Evolutionary conservation across 2,329 filamentous ascomycete species (phyloP), one percentile per base, ranked within the genome.

Genomic region (Penicillium decumbens): DNA sequence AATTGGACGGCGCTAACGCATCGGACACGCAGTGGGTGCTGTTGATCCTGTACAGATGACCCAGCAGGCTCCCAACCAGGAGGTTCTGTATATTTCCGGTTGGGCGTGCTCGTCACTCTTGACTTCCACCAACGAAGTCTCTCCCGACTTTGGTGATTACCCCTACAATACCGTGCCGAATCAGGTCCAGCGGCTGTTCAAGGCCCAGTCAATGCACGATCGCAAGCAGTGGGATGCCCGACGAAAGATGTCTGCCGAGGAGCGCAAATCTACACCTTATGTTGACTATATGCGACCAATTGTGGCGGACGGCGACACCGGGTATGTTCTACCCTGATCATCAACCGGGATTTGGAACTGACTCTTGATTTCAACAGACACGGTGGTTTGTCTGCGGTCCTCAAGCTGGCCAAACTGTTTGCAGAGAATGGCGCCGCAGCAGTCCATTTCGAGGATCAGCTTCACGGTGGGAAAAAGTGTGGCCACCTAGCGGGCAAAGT

Each of bases 21-120:
- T 33, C 15, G 32, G 18, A 37, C n/a, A 35, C 18, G 37, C 45
- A 92, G 88, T 98, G 87, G 93, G 93, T 61, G 93, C 91, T 52
- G 95, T 98, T 72, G 93, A 98, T 67, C 93, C 93, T n/a, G 84
- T 97, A 9, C 93, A 98, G 75, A 97, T 98, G 93, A 95, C 93
- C 42, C 93, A 98, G 71, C 93, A 97, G 76, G 93, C 93, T 13
- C 82, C 88, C 5, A 88, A 97, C 73, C 93, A 97, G 69, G 92
- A 98, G 70, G 88, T 96, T 15, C 80, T 98, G 40, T 98, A 98
- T 72, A 79, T 98, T 55, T 96, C 91, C 0, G 93, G 93, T 54
- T 98, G 93, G 93, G 93, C 93, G 4, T 97, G 93, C 74, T 97
- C 92, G 0, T 92, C 90, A 0, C 82, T 95, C 18, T 77, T 98